phyloP scores from a whole-genome alignment of 2,329 filamentous ascomycete genomes.

The Pseudocercospora eumusae region DNA sequence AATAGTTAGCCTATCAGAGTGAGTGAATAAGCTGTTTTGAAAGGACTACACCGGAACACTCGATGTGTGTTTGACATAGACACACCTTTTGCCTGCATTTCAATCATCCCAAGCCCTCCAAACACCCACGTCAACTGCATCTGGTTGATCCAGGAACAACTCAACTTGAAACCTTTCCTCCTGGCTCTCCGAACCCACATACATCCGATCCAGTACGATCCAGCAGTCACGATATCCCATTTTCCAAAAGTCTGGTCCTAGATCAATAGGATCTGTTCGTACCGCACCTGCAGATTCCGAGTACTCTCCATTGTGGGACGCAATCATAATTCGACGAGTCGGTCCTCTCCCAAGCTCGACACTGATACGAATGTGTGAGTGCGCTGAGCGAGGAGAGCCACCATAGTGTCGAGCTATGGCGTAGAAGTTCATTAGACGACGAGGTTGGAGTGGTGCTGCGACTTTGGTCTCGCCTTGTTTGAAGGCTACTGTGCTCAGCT shows the following conservation, averaged over 20 bases:
- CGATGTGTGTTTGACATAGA: background rate
- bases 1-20: too few species aligned
- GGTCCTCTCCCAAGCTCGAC: slow-evolving; percentile 73
- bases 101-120: slow-evolving; percentile 50
- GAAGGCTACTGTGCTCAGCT: slow-evolving; percentile 58
- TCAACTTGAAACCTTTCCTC: slow-evolving; percentile 56
- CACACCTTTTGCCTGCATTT: background rate
- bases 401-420: slow-evolving; percentile 32
- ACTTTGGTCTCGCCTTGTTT: slow-evolving; percentile 54
- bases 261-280: slow-evolving; percentile 71
- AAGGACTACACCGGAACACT: too few species aligned
- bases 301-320: slow-evolving; percentile 72
- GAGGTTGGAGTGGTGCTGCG: slow-evolving; percentile 53
- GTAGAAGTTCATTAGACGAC: slow-evolving; percentile 50
- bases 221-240: slow-evolving; percentile 60
- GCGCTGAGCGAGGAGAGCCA: slow-evolving; percentile 14
- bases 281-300: slow-evolving; percentile 64
- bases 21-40: too few species aligned
- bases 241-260: slow-evolving; percentile 61
- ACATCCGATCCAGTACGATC: slow-evolving; percentile 80
- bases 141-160: slow-evolving; percentile 49
- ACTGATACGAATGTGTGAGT: slow-evolving; percentile 64
- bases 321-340: slow-evolving; percentile 63
- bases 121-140: slow-evolving; percentile 48
- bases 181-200: slow-evolving; percentile 52